These are phyloP conservation scores for Cornus controversa DNA, from an alignment of 148 eudicot genomes.

Conservation along the genomic window DNA sequence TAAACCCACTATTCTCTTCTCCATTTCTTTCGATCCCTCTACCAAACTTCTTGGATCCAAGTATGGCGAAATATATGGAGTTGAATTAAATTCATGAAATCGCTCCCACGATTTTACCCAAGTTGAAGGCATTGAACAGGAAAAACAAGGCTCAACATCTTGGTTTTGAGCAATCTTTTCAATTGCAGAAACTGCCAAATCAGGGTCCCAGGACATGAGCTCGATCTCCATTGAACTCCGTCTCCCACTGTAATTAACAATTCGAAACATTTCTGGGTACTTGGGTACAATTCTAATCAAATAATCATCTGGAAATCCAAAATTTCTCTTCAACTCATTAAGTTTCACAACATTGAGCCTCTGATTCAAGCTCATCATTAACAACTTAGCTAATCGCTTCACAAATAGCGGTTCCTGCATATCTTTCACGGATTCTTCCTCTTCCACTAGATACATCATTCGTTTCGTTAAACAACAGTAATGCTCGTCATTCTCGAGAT, in stretches of 20 bases:
- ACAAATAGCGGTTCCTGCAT: slow-evolving; percentile 59
- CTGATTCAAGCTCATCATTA: not conserved
- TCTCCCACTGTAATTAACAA: slow-evolving; percentile 76
- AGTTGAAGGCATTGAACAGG: too few species aligned
- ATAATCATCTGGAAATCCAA: too few species aligned
- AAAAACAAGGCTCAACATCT: too few species aligned
- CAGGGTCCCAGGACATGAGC: slow-evolving; percentile 65
- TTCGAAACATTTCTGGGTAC: slow-evolving; percentile 68
- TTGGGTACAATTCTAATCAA: slow-evolving; percentile 74
- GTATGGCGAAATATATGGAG: slow-evolving; percentile 88
- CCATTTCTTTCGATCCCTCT: slow-evolving; percentile 71
- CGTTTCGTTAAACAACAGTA: slow-evolving; percentile 70
- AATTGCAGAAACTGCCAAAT: too few species aligned
- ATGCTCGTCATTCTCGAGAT: slow-evolving; percentile 44
- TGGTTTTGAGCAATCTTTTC: too few species aligned
- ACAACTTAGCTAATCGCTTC: slow-evolving; percentile 72
- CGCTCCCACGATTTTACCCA: slow-evolving; percentile 90
- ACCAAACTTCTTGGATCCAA: slow-evolving; percentile 33
- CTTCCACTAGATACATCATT: slow-evolving; percentile 74
- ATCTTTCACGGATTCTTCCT: slow-evolving; percentile 69
- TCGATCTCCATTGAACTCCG: slow-evolving; percentile 83
- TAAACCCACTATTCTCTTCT: slow-evolving; percentile 70
- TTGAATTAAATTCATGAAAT: slow-evolving; percentile 72
- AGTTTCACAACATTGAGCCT: too few species aligned
- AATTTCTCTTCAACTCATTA: too few species aligned